phyloP scores from a whole-genome alignment of 2,329 filamentous ascomycete species.

The Verticillium albo-atrum region DNA sequence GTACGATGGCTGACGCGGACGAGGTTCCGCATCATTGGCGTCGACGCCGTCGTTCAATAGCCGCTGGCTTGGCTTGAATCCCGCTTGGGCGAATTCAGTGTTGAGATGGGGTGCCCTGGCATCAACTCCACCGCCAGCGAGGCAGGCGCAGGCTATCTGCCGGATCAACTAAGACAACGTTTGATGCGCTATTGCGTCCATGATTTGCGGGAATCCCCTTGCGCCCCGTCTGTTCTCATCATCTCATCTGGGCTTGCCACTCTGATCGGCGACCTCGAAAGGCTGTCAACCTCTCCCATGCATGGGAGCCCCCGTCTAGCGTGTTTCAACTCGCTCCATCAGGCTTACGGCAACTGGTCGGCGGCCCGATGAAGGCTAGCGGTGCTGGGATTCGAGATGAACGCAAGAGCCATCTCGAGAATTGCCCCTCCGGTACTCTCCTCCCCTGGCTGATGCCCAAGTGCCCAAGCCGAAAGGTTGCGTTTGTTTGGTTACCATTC shows the following conservation, averaged over 20 bases:
- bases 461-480: background rate
- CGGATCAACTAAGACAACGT: background rate
- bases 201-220: background rate
- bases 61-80: background rate
- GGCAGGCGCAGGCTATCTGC: background rate
- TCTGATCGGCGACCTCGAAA: constrained; percentile 12
- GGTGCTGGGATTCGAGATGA: constrained; percentile 14
- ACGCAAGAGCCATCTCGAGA: constrained; percentile 11
- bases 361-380: constrained; percentile 7
- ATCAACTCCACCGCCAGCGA: background rate
- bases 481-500: background rate
- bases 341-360: constrained; percentile 5
- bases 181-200: background rate
- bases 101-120: background rate
- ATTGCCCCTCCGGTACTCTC: background rate
- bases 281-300: background rate
- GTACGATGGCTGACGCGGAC: background rate
- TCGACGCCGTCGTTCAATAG: background rate
- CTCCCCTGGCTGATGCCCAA: background rate
- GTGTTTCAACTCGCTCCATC: constrained; percentile 12
- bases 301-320: constrained; percentile 10
- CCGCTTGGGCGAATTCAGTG: background rate
- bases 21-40: background rate
- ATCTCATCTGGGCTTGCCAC: background rate
- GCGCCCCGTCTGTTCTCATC: background rate